Evolutionary conservation across 2,329 filamentous ascomycete genomes (phyloP), one percentile per base, ranked within the genome.

Genomic region (Fonsecaea monophora): DNA sequence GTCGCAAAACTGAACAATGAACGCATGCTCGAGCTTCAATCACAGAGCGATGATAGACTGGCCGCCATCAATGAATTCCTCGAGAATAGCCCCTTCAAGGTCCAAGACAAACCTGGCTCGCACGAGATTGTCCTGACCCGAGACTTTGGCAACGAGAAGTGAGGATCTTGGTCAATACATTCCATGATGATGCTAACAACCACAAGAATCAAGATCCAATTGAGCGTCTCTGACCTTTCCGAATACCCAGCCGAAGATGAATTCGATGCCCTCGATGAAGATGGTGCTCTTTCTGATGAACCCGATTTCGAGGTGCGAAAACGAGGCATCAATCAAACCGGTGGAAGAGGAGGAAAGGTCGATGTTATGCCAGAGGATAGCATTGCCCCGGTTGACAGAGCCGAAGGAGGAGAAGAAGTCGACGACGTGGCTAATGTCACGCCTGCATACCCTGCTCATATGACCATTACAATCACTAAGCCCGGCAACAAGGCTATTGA

Each of bases 381-480:
- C 68, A 73, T 85, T 66, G 81, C 87, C 9, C 84, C 86, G 32
- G 83, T 85, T 61, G 86, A 89, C 74, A 80, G 84, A 68, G 85
- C 85, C 64, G 85, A 62, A 15, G 60, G 53, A 1, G 79, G 84
- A 37, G 79, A 80, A 37, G 89, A 90, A 68, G 85, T 83, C 53
- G 84, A 85, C 40, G 82, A 85, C 15, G 80, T 82, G 15, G 79
- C 79, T 12, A 75, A 80, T 62, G 77, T 80, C 62, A 82, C 86
- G 66, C 80, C 85, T 45, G 85, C 87, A 67, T 92, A 94, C 77
- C 92, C 94, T 64, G 92, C 91, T 74, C 90, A 90, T 73, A 85
- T 97, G 70, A 92, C 90, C 80, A 89, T 99, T 75, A 89, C 94
- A 58, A 86, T 99, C 66, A 92, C 96, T 85, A 96, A 97, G 84